Percentiles rank a stretch among this genome's conserved stretches.
phyloP scores from a whole-genome alignment of 192 early-diverging fungal genomes.

The Coemansia sp. region DNA sequence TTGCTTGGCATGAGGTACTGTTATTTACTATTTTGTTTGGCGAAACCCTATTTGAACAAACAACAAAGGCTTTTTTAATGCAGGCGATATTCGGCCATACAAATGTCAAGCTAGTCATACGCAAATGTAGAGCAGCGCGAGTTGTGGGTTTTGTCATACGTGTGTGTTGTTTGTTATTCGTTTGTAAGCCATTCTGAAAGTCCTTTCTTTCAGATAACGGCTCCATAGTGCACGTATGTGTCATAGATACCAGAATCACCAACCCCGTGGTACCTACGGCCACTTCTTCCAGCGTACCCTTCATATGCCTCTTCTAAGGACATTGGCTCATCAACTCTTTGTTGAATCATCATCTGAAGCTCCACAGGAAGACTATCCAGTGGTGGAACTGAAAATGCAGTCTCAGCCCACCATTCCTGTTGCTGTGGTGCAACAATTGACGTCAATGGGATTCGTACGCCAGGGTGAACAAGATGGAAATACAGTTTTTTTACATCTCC shows the following conservation, averaged over 20 bases:
- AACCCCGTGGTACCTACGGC: background rate
- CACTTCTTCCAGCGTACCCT: background rate
- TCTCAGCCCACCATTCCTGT: conserved; percentile 31
- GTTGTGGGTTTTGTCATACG: too few relatives aligned
- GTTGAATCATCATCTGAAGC: background rate
- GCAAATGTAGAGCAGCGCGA: too few relatives aligned
- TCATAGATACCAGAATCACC: background rate
- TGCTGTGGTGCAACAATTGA: conserved; percentile 63
- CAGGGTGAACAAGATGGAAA: conserved; percentile 70
- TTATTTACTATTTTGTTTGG: too few relatives aligned
- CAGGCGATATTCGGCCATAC: too few relatives aligned
- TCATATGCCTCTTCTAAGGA: background rate
- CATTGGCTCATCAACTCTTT: conserved; percentile 1
- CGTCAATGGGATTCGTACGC: conserved; percentile 51
- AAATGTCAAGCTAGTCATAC: too few relatives aligned
- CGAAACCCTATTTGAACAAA: too few relatives aligned
- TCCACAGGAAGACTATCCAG: background rate
- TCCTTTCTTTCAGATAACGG: background rate
- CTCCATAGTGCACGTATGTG: background rate
- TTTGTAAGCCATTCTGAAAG: too few relatives aligned
- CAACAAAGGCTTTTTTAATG: too few relatives aligned
- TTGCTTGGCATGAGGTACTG: too few relatives aligned
- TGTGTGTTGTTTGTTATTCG: too few relatives aligned
- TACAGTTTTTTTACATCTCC: conserved; percentile 64
- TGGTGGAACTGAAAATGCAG: background rate